These are phyloP conservation scores for Blastobotrys robertii DNA, from an alignment of 805 yeast genomes.

Conservation along the genomic window DNA sequence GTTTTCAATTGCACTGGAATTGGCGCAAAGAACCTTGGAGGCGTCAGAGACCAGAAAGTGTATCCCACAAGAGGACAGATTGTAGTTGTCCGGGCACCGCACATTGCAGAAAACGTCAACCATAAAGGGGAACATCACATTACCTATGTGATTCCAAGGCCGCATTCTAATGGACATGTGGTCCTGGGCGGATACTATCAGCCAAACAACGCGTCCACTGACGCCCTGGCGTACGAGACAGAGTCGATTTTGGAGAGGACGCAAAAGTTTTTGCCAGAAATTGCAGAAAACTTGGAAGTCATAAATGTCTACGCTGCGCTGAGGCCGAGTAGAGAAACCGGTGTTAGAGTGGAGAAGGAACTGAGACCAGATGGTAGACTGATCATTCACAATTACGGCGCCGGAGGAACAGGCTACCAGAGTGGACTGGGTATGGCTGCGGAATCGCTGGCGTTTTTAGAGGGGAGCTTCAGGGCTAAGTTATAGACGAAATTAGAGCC, in stretches of 20 bases:
- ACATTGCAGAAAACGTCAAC: slow-evolving; percentile 32
- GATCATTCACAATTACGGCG: slow-evolving; percentile 65
- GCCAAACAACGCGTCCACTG: slow-evolving; percentile 50
- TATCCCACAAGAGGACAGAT: slow-evolving; percentile 80
- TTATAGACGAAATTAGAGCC: too few relatives aligned
- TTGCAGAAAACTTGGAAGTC: slow-evolving; percentile 40
- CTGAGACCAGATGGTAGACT: slow-evolving; percentile 28
- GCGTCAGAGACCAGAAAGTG: slow-evolving; percentile 50
- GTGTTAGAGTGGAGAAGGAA: slow-evolving; percentile 59
- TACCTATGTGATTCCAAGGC: slow-evolving; percentile 67
- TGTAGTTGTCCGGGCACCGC: slow-evolving; percentile 62
- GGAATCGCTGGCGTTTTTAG: slow-evolving; percentile 5
- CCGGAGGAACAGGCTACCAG: slow-evolving; percentile 73
- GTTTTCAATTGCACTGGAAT: slow-evolving; percentile 75
- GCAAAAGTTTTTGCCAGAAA: slow-evolving; percentile 35
- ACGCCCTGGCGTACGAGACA: slow-evolving; percentile 47
- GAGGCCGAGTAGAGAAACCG: slow-evolving; percentile 70
- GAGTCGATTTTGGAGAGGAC: slow-evolving; percentile 54
- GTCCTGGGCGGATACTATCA: slow-evolving; percentile 71
- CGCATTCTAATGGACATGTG: slow-evolving; percentile 53
- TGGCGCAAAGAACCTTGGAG: slow-evolving; percentile 54
- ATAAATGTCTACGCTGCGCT: slow-evolving; percentile 62
- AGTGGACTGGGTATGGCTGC: slow-evolving; percentile 58
- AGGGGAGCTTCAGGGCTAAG: too few relatives aligned
- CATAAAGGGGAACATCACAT: slow-evolving; percentile 50